Evolutionary conservation across 306 rosid species (phyloP).

Genomic region (Psophocarpus tetragonolobus): DNA sequence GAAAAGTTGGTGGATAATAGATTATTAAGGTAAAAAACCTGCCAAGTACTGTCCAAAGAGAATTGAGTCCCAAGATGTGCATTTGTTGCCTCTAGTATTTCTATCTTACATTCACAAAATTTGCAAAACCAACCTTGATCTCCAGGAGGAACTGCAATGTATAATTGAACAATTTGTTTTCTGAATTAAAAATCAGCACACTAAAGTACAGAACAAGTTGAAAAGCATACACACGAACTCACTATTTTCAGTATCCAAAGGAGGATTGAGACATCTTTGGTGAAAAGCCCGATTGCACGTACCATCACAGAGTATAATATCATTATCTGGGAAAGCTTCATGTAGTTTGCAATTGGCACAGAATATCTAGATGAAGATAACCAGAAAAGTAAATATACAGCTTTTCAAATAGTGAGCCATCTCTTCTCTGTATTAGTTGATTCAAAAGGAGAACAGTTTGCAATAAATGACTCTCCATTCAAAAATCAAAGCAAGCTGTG

Average conservation of each 20-base stretch:
- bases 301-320: conserved; percentile 82
- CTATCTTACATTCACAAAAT: conserved; percentile 83
- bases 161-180: conserved; percentile 32
- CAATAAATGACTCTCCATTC: not conserved
- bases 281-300: conserved; percentile 88
- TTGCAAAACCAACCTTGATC: conserved; percentile 90
- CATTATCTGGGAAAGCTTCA: conserved; percentile 74
- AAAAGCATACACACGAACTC: conserved; percentile 41
- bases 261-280: conserved; percentile 87
- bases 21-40: conserved; percentile 51
- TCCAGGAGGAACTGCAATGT: conserved; percentile 70
- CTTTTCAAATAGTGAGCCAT: not conserved
- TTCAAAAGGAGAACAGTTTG: not conserved
- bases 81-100: conserved; percentile 71
- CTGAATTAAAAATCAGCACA: conserved; percentile 20
- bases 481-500: not conserved
- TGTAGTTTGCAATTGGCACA: conserved; percentile 80
- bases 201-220: conserved; percentile 23
- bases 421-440: not conserved
- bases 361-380: conserved; percentile 56
- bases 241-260: conserved; percentile 76
- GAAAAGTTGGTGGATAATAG: not conserved
- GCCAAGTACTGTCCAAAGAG: conserved; percentile 70
- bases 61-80: conserved; percentile 88
- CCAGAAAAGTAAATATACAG: conserved; percentile 25